phyloP scores from a whole-genome alignment of 2,329 filamentous ascomycete species.

The Claviceps lovelessii region DNA sequence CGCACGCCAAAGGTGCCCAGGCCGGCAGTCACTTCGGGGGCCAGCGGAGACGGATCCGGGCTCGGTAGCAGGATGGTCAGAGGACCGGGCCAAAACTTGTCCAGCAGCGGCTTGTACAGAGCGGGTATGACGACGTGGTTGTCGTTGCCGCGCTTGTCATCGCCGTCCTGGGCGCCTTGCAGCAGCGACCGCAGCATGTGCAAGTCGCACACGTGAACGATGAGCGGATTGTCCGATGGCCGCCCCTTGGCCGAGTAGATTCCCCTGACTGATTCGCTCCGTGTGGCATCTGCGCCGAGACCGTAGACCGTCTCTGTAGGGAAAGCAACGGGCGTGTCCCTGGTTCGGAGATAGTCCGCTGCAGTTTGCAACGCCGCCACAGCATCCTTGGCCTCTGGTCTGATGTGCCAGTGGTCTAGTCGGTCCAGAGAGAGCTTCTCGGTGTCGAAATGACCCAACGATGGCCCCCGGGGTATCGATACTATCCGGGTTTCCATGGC shows the following conservation, averaged over 20 bases:
- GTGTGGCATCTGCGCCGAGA: conserved; percentile 86
- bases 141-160: conserved; percentile 15
- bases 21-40: conserved; percentile 82
- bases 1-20: conserved; percentile 75
- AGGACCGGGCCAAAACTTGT: conserved; percentile 85
- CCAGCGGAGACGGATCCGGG: conserved; percentile 53
- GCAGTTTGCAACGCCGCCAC: conserved; percentile 42
- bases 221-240: conserved; percentile 88
- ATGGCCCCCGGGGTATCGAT: conserved; percentile 17
- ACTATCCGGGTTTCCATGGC: conserved; percentile 28
- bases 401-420: conserved; percentile 30
- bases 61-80: conserved; percentile 80
- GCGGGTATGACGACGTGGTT: conserved; percentile 41
- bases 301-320: conserved; percentile 97
- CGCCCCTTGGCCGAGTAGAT: conserved; percentile 86
- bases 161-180: neutral
- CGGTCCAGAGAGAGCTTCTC: conserved; percentile 14
- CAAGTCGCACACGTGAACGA: conserved; percentile 77
- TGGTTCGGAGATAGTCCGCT: conserved; percentile 48
- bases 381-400: conserved; percentile 15
- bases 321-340: conserved; percentile 73
- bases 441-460: conserved; percentile 22
- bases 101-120: conserved; percentile 66
- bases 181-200: conserved; percentile 57
- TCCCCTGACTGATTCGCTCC: conserved; percentile 68